Conservation (phyloP, 1,139 yeast genomes). For the Pneumocystis carinii region DNA sequence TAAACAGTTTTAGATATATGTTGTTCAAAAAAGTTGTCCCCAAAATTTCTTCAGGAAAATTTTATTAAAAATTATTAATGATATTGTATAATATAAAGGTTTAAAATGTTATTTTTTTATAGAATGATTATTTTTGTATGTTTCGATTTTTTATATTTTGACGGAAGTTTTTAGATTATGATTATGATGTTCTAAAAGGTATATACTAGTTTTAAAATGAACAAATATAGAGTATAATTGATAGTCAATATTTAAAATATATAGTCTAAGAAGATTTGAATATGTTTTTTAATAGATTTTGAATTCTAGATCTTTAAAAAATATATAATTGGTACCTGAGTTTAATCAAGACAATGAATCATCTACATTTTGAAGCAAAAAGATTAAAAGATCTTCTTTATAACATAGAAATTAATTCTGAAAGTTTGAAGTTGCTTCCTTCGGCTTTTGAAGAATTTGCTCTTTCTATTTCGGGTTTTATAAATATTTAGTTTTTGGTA, state of each 20-base stretch:
- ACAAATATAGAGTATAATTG: neutral
- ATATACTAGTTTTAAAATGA: too few species aligned
- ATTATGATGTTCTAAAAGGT: too few species aligned
- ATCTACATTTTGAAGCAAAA: neutral
- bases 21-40: neutral
- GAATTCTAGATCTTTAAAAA: neutral
- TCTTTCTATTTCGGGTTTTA: neutral
- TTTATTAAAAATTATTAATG: too few species aligned
- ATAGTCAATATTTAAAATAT: neutral
- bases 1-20: neutral
- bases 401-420: neutral
- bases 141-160: too few species aligned
- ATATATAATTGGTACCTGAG: neutral
- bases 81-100: too few species aligned
- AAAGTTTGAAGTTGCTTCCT: neutral
- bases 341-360: neutral
- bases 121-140: too few species aligned
- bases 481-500: neutral
- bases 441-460: neutral
- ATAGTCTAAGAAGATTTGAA: neutral
- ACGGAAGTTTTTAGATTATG: too few species aligned
- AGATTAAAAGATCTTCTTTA: neutral
- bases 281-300: neutral
- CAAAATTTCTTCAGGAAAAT: neutral
- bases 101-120: too few species aligned